Base-by-base conservation (phyloP, 768 basidiomycete species). In the Leucocoprinus sp. region DNA sequence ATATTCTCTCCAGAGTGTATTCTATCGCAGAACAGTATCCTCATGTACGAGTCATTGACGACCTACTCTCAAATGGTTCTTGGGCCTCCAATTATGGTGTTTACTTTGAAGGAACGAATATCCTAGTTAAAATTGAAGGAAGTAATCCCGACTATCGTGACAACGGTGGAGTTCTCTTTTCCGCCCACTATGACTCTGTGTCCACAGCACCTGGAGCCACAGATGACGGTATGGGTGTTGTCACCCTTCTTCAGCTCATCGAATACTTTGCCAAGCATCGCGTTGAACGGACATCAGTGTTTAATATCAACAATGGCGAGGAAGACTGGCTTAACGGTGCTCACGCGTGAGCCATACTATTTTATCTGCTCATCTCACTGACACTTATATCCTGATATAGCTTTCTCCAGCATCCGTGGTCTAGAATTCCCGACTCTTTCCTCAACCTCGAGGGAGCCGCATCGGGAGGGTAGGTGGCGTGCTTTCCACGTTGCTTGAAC, bases 261-360 rank as follows among this genome's bases (percentile, higher is more conserved):
- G 64, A 77, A 31, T 73, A 77, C 51, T 66, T 79, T 42, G 66
- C 69, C 0, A 60, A 63, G 45, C 65, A 78, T 31, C 64, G 70
- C 5, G 75, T 75, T 1, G 61, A 64, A 33, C 69, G 78, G 29
- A 84, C 84, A 0, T 80, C 81, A 5, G 62, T 92, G 3, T 88
- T 91, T 67, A 87, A 90, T 54, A 74, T 88, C 58, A 92, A 92
- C 59, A 90, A 91, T 50, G 88, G 82, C 1, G 89, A 91, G 56
- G 88, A 92, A 54, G 78, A 86, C 57, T 75, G 79, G 26, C 59
- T 90, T 52, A 72, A 82, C 49, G 88, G 88, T 18, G 82, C 86
- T 6, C 79, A 80, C 55, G 67, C 71, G 75, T 86, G 41, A 37
- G 57, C 60, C 4, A 8, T 9, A 8, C 22, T 35, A 14, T 5